Evolutionary conservation across 2,329 filamentous ascomycete species (phyloP).

Genomic region (Aspergillus viridinutans): DNA sequence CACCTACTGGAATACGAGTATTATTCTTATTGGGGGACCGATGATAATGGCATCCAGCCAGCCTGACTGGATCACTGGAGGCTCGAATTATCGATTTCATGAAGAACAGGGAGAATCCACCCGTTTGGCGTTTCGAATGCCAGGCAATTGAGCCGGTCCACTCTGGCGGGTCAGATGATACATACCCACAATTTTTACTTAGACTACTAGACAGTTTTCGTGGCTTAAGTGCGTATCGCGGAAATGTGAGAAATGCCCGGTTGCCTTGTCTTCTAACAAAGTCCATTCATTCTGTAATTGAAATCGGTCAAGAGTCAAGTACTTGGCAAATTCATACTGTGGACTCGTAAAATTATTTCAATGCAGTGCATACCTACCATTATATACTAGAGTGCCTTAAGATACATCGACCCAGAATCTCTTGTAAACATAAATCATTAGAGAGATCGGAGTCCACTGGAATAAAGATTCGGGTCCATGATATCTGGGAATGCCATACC

Average conservation of each 20-base stretch:
- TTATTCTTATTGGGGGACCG: background rate
- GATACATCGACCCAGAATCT: too few relatives aligned
- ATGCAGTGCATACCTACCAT: background rate
- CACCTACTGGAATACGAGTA: background rate
- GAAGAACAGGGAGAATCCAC: background rate
- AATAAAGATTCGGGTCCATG: background rate
- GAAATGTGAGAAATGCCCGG: background rate
- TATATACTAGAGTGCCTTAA: background rate
- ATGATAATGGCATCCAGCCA: background rate
- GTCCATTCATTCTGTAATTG: background rate
- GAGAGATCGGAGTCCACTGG: background rate
- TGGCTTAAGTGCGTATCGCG: background rate
- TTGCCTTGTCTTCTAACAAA: background rate
- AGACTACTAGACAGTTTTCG: background rate
- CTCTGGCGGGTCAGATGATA: constrained; percentile 4
- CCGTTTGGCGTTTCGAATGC: background rate
- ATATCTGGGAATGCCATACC: background rate
- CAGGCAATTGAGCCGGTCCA: background rate
- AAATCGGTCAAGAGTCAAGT: background rate
- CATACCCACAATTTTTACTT: background rate
- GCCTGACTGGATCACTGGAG: background rate
- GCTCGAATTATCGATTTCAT: background rate
- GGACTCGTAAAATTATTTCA: background rate
- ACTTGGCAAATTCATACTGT: too few relatives aligned
- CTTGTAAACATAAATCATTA: background rate